Base-by-base conservation (phyloP, 768 basidiomycete species). In the Grammothele lineata region DNA sequence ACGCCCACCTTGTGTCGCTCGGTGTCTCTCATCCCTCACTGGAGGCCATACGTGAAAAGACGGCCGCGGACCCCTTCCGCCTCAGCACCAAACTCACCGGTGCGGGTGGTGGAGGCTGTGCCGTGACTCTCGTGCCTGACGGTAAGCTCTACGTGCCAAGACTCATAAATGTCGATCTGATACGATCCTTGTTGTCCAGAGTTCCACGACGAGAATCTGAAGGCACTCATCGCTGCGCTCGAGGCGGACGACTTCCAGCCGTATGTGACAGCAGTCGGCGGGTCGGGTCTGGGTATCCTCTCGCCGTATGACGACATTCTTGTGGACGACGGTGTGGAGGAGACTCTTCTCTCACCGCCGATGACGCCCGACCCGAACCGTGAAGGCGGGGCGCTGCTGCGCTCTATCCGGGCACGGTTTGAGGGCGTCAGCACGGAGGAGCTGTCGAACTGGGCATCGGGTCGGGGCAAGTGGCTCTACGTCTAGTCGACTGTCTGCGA, bases 51-150 rank as follows among this genome's bases (percentile, higher is more conserved):
- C 79, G 83, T 45, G 66, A 73, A n/a, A 82, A 76, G 55, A 90
- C 92, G 0, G 66, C 70, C 9, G 72, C 75, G 9, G 60, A 70
- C 51, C 85, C 83, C 7, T 87, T 85, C 67, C 68, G 70, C 9
- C 71, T 98, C 39, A 82, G 81, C 58, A 93, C 92, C n/a, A 96
- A 97, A 71, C 69, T 99, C 47, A 99, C 96, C 6, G 96, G 96
- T 34, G 95, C 96, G 7, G 96, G 96, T 24, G 96, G 96, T 33
- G 96, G 96, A 21, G 96, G 96, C n/a, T 98, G 96, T 61, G 85
- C 93, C 4, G 92, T 98, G 24, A 95, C 94, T 11, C 78, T 98
- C 27, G 76, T 99, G 42, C 96, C 96, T 42, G 93, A 97, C 69
- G 80, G 95, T 94, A 56, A 2, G 40, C 9, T 19, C 27, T 32